These are phyloP conservation scores for Cladosporium sp. DNA, from an alignment of 2,329 filamentous ascomycete species.

Conservation along the genomic window DNA sequence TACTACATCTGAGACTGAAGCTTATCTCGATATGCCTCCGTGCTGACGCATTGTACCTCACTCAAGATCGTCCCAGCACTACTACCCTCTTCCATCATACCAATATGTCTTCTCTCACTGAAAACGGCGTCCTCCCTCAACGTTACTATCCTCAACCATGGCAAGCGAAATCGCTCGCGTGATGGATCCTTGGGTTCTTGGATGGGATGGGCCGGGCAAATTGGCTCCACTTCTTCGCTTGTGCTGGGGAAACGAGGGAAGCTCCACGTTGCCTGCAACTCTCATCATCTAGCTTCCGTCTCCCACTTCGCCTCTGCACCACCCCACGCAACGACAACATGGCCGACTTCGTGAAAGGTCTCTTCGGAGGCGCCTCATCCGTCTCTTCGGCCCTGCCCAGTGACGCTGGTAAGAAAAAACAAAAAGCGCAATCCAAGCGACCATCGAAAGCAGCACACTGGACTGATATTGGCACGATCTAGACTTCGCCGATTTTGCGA, in stretches of 20 bases:
- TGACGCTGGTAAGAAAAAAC: constrained; percentile 66
- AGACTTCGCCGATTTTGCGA: constrained; percentile 96
- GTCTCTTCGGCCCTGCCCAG: constrained; percentile 47
- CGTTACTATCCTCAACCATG: background rate
- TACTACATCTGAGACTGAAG: background rate
- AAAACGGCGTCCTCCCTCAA: background rate
- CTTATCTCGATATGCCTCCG: background rate
- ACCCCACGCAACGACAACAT: constrained; percentile 18
- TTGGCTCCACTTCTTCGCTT: constrained; percentile 7
- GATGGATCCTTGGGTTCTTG: background rate
- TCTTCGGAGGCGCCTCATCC: constrained; percentile 70
- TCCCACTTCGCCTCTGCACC: constrained; percentile 5
- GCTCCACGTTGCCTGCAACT: constrained; percentile 8
- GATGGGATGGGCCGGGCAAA: background rate
- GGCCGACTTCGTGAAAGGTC: constrained; percentile 63
- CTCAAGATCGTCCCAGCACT: background rate
- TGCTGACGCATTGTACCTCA: background rate
- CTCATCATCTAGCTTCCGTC: constrained; percentile 2
- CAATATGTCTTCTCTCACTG: background rate
- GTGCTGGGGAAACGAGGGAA: constrained; percentile 7
- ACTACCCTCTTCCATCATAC: background rate
- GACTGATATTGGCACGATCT: constrained; percentile 26
- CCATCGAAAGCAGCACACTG: background rate
- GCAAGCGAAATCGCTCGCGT: background rate
- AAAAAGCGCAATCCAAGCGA: constrained; percentile 28